Evolutionary conservation across 352 stramenopile genomes (phyloP).

Genomic region (Plasmopara viticola): DNA sequence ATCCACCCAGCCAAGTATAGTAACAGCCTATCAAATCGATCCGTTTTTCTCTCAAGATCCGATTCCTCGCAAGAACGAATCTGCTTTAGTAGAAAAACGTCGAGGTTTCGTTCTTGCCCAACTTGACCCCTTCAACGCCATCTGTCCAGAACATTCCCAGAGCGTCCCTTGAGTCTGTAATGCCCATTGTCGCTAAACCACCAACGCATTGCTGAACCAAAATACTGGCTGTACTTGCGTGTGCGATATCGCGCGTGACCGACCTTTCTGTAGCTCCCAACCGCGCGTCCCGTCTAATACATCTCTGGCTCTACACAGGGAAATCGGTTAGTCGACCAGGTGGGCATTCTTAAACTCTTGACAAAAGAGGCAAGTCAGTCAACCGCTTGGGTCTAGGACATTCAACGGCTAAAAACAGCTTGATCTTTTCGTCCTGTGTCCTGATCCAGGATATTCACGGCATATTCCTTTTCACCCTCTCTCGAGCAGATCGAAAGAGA

Average conservation of each 20-base stretch:
- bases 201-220: conserved; percentile 1
- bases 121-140: conserved; percentile 1
- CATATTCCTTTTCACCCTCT: conserved; percentile 4
- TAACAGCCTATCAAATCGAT: not conserved
- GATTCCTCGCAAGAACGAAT: conserved; percentile 2
- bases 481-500: not conserved
- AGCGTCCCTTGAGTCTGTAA: not conserved
- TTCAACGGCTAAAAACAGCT: conserved; percentile 16
- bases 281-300: conserved; percentile 8
- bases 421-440: conserved; percentile 5
- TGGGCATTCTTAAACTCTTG: conserved; percentile 19
- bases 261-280: conserved; percentile 5
- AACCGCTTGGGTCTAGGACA: conserved; percentile 4
- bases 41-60: not conserved
- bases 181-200: not conserved
- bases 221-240: conserved; percentile 2
- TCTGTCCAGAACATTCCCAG: not conserved
- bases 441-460: conserved; percentile 3
- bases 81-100: not conserved
- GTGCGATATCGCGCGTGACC: conserved; percentile 5
- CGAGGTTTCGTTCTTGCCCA: not conserved
- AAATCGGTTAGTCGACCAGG: conserved; percentile 18
- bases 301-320: conserved; percentile 14
- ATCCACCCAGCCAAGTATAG: not conserved
- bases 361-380: conserved; percentile 8